phyloP scores from a whole-genome alignment of 257 asterid genomes.

The Solanum lycopersicoides region DNA sequence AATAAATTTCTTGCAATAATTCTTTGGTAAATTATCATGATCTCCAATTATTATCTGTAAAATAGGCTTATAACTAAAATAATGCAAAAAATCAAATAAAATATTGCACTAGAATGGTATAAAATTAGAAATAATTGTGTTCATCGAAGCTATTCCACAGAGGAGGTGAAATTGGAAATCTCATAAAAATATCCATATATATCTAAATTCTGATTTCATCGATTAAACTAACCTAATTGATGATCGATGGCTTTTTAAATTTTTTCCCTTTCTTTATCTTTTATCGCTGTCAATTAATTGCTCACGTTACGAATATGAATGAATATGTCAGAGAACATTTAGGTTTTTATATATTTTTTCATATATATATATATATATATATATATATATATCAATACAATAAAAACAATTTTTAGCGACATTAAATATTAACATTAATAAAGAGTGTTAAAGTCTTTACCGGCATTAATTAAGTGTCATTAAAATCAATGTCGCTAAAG shows the following conservation, averaged over 20 bases:
- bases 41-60: neutral
- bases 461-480: no score
- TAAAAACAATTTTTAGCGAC: no score
- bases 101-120: neutral
- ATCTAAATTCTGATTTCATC: neutral
- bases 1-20: neutral
- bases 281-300: neutral
- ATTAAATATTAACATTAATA: no score
- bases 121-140: neutral
- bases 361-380: neutral
- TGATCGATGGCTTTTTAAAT: neutral
- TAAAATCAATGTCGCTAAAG: no score
- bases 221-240: neutral
- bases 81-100: neutral
- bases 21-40: neutral
- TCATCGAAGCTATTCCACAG: neutral
- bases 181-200: neutral
- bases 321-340: neutral
- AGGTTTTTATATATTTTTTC: neutral
- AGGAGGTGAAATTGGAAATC: neutral
- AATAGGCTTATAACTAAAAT: neutral
- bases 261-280: neutral
- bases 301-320: neutral
- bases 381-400: no score
- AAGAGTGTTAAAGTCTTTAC: no score